A percentile compares a stretch with the other conserved stretches of the same genome.
These are phyloP conservation scores for Senecio squalidus DNA, from an alignment of 140 eudicot genomes.

Conservation along the genomic window DNA sequence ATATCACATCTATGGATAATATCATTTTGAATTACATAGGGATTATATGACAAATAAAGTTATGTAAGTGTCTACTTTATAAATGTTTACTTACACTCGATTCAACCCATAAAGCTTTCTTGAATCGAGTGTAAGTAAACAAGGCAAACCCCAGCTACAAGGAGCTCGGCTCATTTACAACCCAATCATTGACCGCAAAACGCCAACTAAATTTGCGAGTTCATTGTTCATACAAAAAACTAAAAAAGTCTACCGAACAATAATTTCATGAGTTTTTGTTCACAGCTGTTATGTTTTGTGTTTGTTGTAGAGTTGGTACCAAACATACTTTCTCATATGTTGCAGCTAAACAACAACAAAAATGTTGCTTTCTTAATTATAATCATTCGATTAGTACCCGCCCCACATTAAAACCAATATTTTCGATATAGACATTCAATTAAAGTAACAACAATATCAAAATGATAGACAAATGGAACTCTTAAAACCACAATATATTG, in stretches of 20 bases:
- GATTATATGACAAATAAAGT: too few species aligned
- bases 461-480: not conserved
- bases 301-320: not conserved
- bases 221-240: not conserved
- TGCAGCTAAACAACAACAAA: not conserved
- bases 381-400: not conserved
- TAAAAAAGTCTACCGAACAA: not conserved
- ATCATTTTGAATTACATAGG: too few species aligned
- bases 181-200: not conserved
- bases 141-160: too few species aligned
- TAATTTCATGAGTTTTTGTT: not conserved
- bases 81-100: too few species aligned
- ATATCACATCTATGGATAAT: too few species aligned
- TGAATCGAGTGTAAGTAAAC: too few species aligned
- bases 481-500: slow-evolving; percentile 4
- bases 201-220: not conserved
- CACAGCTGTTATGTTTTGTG: not conserved
- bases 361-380: not conserved
- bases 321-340: not conserved
- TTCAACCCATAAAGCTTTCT: too few species aligned
- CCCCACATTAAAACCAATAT: not conserved
- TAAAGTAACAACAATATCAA: not conserved
- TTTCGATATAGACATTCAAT: not conserved
- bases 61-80: too few species aligned
- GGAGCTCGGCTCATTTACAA: too few species aligned